phyloP scores from a whole-genome alignment of 441 rosid species.

The Oxalis stricta region DNA sequence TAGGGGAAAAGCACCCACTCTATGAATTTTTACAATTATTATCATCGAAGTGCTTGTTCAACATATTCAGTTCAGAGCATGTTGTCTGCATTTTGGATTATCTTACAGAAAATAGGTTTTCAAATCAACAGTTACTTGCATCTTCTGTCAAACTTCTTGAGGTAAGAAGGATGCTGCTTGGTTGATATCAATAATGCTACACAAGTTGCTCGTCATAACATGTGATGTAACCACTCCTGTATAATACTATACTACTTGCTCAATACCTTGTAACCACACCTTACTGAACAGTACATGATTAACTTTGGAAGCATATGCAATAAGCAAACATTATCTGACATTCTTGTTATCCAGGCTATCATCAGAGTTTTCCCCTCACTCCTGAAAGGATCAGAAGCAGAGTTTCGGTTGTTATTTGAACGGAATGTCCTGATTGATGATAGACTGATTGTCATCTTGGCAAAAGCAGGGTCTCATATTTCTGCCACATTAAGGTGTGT shows the following conservation, averaged over 20 bases:
- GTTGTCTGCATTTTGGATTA: slow-evolving; percentile 41
- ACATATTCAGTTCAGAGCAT: slow-evolving; percentile 65
- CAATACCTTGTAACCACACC: too few species aligned
- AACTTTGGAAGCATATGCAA: too few species aligned
- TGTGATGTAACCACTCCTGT: too few species aligned
- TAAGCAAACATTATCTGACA: slow-evolving; percentile 1
- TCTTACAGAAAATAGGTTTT: slow-evolving; percentile 28
- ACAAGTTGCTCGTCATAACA: slow-evolving; percentile 1
- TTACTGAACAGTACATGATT: too few species aligned
- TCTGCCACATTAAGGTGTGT: slow-evolving; percentile 56
- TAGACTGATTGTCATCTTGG: slow-evolving; percentile 44
- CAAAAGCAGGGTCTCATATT: slow-evolving; percentile 60
- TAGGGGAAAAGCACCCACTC: slow-evolving; percentile 59
- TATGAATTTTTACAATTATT: slow-evolving; percentile 53
- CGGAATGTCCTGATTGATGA: slow-evolving; percentile 31
- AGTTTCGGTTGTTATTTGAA: slow-evolving; percentile 37
- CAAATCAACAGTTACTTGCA: slow-evolving; percentile 27
- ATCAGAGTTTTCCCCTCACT: slow-evolving; percentile 57
- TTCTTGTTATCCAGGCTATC: slow-evolving; percentile 34
- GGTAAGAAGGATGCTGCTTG: slow-evolving; percentile 35
- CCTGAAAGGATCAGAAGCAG: slow-evolving; percentile 63
- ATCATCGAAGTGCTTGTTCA: slow-evolving; percentile 55
- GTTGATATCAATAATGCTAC: neutral
- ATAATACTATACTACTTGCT: too few species aligned
- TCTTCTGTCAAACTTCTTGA: slow-evolving; percentile 54